phyloP scores from a whole-genome alignment of 495 filamentous ascomycete genomes.

The Penicillium cinerascens region DNA sequence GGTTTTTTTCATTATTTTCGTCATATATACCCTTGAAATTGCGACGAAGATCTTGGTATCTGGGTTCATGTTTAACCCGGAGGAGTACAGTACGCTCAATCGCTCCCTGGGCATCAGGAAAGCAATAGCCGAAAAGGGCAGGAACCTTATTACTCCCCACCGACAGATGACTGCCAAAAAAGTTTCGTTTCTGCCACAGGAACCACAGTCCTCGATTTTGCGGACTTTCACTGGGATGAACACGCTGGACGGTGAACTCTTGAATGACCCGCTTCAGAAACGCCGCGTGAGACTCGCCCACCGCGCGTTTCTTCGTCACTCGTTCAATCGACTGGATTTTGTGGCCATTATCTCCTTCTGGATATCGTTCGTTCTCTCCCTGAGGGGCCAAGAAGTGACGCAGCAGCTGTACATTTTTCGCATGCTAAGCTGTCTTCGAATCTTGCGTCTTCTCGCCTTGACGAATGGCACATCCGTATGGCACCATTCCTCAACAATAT shows the following conservation, averaged over 20 bases:
- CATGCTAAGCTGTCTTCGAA: constrained; percentile 93
- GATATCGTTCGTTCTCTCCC: constrained; percentile 73
- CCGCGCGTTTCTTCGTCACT: constrained; percentile 88
- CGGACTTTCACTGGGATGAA: constrained; percentile 80
- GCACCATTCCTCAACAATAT: background rate
- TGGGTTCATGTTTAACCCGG: constrained; percentile 82
- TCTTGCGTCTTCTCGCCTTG: constrained; percentile 80
- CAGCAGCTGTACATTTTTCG: constrained; percentile 84
- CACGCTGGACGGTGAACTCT: constrained; percentile 44
- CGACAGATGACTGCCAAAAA: constrained; percentile 62
- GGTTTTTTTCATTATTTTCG: constrained; percentile 76
- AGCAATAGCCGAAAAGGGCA: constrained; percentile 70
- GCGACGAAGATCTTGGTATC: constrained; percentile 82
- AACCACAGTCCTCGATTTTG: constrained; percentile 66
- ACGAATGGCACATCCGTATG: constrained; percentile 85
- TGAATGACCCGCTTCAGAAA: constrained; percentile 70
- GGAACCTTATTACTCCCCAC: constrained; percentile 73
- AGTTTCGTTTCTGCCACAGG: constrained; percentile 32
- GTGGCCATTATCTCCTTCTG: constrained; percentile 95
- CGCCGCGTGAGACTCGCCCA: constrained; percentile 81
- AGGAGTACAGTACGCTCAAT: constrained; percentile 78
- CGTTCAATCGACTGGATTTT: constrained; percentile 94
- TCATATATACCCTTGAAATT: constrained; percentile 87
- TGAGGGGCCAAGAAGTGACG: constrained; percentile 61
- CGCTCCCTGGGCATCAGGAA: constrained; percentile 66